A percentile compares a stretch with the other conserved stretches of the same genome.
Evolutionary conservation across 345 rosid genomes (phyloP).

Genomic region (Aegle marmelos): DNA sequence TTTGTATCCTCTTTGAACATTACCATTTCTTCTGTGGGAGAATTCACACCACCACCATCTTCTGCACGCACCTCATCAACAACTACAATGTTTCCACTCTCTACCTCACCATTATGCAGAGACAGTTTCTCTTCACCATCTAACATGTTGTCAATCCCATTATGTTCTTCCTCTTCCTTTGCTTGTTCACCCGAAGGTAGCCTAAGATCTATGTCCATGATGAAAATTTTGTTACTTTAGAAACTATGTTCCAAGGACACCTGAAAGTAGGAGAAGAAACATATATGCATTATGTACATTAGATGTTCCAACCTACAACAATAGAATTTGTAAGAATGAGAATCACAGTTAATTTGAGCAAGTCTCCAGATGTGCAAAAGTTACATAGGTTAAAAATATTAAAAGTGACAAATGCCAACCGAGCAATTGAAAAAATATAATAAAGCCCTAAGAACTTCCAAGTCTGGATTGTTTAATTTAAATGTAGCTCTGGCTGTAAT

Average conservation of each 20-base stretch:
- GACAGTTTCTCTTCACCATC: conserved; percentile 32
- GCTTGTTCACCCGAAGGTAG: conserved; percentile 59
- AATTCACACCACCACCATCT: conserved; percentile 32
- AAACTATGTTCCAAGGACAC: not conserved
- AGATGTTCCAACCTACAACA: not conserved
- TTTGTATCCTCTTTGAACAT: conserved; percentile 39
- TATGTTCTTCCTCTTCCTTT: conserved; percentile 41
- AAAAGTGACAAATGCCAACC: not conserved
- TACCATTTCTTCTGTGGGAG: conserved; percentile 23
- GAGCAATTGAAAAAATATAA: not conserved
- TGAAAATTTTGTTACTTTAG: not conserved
- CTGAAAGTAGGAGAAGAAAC: conserved; percentile 5
- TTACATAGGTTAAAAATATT: not conserved
- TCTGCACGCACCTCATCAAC: conserved; percentile 26
- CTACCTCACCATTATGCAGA: conserved; percentile 38
- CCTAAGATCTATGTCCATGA: conserved; percentile 63
- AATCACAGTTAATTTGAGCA: not conserved
- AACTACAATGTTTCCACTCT: conserved; percentile 24
- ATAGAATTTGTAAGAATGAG: not conserved
- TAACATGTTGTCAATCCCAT: conserved; percentile 39
- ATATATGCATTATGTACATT: not conserved
- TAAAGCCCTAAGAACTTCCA: not conserved
- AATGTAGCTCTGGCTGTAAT: not conserved
- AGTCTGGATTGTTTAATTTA: not conserved
- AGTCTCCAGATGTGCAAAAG: not conserved